phyloP scores from a whole-genome alignment of 164 flowering plant genomes.

The Echeveria elegans region DNA sequence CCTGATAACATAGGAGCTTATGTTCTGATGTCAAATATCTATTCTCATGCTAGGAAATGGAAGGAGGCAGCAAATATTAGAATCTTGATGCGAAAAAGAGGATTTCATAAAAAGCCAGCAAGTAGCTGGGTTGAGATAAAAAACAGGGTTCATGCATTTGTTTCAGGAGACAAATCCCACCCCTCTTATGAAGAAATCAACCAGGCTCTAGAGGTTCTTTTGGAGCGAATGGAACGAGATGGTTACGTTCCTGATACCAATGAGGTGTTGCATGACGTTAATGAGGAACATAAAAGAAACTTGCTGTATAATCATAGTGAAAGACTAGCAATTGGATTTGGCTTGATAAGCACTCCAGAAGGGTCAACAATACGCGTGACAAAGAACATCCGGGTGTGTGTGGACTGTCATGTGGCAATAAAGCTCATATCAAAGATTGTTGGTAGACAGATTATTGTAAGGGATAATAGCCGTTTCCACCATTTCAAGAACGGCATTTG shows the following conservation, averaged over 20 bases:
- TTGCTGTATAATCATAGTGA: constrained; percentile 46
- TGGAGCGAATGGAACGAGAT: constrained; percentile 57
- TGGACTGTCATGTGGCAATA: constrained; percentile 9
- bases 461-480: constrained; percentile 12
- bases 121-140: constrained; percentile 83
- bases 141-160: constrained; percentile 52
- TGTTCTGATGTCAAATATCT: constrained; percentile 57
- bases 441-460: constrained; percentile 8
- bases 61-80: constrained; percentile 59
- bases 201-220: constrained; percentile 35
- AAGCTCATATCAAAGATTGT: constrained; percentile 10
- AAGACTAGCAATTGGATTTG: constrained; percentile 62
- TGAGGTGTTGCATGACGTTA: constrained; percentile 67
- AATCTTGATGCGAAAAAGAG: constrained; percentile 39
- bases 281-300: constrained; percentile 59
- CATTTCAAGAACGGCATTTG: constrained; percentile 9
- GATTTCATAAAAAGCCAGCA: constrained; percentile 61
- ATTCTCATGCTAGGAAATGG: constrained; percentile 61
- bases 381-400: constrained; percentile 62
- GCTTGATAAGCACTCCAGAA: constrained; percentile 52
- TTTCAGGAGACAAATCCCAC: constrained; percentile 67
- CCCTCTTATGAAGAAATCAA: constrained; percentile 42
- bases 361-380: constrained; percentile 61
- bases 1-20: constrained; percentile 62
- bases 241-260: constrained; percentile 62